Conservation (phyloP, 441 rosid species). For the Aleurites moluccanus region DNA sequence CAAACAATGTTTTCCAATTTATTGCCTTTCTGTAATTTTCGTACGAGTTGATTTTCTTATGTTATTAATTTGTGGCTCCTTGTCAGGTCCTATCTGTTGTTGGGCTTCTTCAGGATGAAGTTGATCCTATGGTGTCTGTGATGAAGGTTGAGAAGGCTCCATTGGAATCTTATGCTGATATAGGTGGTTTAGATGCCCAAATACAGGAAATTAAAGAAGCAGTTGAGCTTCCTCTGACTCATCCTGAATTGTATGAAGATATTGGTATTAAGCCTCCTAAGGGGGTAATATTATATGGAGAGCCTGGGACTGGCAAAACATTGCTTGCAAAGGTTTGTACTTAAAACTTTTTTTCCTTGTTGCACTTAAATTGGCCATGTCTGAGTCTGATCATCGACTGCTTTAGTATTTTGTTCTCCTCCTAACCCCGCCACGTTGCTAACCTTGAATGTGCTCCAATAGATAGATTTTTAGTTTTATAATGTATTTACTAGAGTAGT, state of each 20-base stretch:
- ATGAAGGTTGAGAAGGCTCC: slow-evolving; percentile 99
- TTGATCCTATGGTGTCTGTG: slow-evolving; percentile 98
- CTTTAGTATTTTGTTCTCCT: too few species aligned
- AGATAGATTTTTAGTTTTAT: background rate
- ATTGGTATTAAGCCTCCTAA: slow-evolving; percentile 96
- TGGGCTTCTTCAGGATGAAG: slow-evolving; percentile 95
- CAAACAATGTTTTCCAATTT: background rate
- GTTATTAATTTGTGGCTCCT: background rate
- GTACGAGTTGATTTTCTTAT: background rate
- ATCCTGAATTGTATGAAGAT: slow-evolving; percentile 94
- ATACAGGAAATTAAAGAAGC: slow-evolving; percentile 97
- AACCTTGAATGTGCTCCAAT: background rate
- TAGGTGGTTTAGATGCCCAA: slow-evolving; percentile 97
- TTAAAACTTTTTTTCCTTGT: too few species aligned
- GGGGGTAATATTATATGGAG: slow-evolving; percentile 96
- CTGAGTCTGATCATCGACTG: too few species aligned
- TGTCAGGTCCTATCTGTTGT: slow-evolving; percentile 84
- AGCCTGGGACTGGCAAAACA: slow-evolving; percentile 97
- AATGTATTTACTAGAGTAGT: background rate
- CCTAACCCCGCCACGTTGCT: background rate
- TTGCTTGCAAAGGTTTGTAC: slow-evolving; percentile 67
- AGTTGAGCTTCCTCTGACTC: slow-evolving; percentile 96
- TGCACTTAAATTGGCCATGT: too few species aligned
- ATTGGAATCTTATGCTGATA: slow-evolving; percentile 90
- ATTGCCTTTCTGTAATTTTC: background rate